Evolutionary conservation across 495 filamentous ascomycete genomes (phyloP).

Genomic region (Tuber aestivum): DNA sequence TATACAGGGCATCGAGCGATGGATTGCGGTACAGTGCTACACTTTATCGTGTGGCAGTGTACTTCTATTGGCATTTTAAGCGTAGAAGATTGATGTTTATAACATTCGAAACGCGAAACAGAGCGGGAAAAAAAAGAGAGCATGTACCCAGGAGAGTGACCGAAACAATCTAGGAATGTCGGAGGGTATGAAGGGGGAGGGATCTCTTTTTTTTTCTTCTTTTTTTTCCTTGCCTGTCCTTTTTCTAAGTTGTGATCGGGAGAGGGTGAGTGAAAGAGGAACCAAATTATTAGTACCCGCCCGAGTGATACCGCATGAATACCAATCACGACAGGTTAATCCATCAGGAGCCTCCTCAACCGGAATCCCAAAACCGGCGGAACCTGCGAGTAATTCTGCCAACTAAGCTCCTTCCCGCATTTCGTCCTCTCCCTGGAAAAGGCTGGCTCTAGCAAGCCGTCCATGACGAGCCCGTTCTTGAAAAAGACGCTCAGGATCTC

Average conservation of each 20-base stretch:
- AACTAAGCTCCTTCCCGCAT: slow-evolving; percentile 36
- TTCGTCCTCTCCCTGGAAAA: slow-evolving; percentile 39
- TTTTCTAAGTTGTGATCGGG: not conserved
- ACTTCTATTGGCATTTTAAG: not conserved
- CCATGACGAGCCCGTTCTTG: slow-evolving; percentile 44
- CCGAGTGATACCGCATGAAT: slow-evolving; percentile 1
- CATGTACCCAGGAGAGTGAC: not conserved
- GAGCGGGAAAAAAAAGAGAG: not conserved
- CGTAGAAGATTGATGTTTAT: not conserved
- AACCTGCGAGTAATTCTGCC: slow-evolving; percentile 44
- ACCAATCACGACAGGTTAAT: not conserved
- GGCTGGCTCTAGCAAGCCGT: slow-evolving; percentile 47
- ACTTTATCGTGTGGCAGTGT: not conserved
- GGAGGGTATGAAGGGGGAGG: not conserved
- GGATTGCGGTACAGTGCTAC: not conserved
- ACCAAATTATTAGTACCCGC: not conserved
- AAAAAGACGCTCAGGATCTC: slow-evolving; percentile 47
- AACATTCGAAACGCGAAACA: not conserved
- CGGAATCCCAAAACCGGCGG: slow-evolving; percentile 45
- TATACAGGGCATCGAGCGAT: not conserved
- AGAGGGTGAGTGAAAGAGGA: not conserved
- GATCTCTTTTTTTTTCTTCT: not conserved
- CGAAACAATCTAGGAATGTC: not conserved
- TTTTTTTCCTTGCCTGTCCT: not conserved
- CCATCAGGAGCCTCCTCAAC: slow-evolving; percentile 28